phyloP scores from a whole-genome alignment of 2,329 filamentous ascomycete species.

The Xylaria sp. region DNA sequence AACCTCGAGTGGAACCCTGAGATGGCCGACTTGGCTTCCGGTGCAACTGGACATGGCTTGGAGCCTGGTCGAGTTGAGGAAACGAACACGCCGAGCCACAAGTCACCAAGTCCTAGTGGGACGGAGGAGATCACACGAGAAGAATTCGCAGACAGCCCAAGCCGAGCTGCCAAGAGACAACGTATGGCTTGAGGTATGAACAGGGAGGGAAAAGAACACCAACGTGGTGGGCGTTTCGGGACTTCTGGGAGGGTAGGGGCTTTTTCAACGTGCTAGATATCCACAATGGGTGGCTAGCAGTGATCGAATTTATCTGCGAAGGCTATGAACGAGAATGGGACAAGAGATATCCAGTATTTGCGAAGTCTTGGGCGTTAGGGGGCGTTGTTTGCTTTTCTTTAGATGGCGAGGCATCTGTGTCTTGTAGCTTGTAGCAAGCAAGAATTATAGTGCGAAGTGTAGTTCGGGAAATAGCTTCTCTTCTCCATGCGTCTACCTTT shows the following conservation, averaged over 20 bases:
- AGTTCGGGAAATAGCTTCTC: neutral
- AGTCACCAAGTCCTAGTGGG: slow-evolving; percentile 42
- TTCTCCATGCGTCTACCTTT: too few relatives aligned
- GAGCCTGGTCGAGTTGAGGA: slow-evolving; percentile 25
- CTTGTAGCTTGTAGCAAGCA: neutral
- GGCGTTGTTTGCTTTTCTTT: neutral
- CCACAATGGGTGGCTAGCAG: slow-evolving; percentile 4
- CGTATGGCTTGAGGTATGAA: slow-evolving; percentile 25
- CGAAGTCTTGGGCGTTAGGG: neutral
- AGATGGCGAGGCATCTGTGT: neutral
- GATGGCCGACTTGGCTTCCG: slow-evolving; percentile 21
- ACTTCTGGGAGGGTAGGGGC: neutral
- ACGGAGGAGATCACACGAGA: slow-evolving; percentile 48
- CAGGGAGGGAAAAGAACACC: neutral
- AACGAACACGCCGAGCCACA: slow-evolving; percentile 32
- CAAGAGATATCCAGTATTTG: neutral
- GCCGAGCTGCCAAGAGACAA: slow-evolving; percentile 31
- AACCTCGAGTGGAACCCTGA: slow-evolving; percentile 28
- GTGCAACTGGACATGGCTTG: slow-evolving; percentile 9
- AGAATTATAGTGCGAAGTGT: neutral
- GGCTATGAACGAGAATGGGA: slow-evolving; percentile 13
- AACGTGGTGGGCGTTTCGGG: slow-evolving; percentile 11
- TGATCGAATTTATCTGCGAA: slow-evolving; percentile 7
- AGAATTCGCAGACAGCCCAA: slow-evolving; percentile 36
- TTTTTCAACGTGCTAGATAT: slow-evolving; percentile 12